phyloP scores from a whole-genome alignment of 2,329 filamentous ascomycete species.

The Botrytis cinerea region DNA sequence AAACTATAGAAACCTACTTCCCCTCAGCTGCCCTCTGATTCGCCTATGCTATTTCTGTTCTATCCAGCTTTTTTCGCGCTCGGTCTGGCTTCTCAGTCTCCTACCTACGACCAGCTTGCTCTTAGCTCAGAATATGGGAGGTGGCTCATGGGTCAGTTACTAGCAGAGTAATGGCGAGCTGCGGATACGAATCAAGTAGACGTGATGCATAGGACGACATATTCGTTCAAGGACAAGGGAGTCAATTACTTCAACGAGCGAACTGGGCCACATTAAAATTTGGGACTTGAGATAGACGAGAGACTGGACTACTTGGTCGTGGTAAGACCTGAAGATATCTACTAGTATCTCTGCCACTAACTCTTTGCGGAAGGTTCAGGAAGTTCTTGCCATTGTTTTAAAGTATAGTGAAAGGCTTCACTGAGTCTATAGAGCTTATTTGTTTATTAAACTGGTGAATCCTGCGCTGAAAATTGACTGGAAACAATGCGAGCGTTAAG shows the following conservation, averaged over 20 bases:
- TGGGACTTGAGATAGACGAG: neutral
- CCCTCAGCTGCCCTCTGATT: too few relatives aligned
- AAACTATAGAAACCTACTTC: too few relatives aligned
- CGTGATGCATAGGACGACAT: neutral
- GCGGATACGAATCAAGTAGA: neutral
- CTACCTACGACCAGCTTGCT: too few relatives aligned
- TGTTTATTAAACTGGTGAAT: too few relatives aligned
- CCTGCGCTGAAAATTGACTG: neutral
- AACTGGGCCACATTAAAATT: neutral
- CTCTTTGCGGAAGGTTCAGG: neutral
- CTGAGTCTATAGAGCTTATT: too few relatives aligned
- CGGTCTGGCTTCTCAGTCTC: too few relatives aligned
- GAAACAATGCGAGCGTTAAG: neutral
- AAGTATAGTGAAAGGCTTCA: neutral
- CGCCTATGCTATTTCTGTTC: too few relatives aligned
- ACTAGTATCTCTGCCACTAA: neutral
- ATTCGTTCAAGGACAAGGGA: neutral
- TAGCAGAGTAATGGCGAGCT: neutral
- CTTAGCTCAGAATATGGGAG: neutral
- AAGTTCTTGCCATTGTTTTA: neutral
- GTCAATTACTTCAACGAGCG: accelerated
- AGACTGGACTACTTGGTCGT: neutral
- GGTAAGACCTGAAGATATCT: neutral
- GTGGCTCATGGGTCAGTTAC: neutral
- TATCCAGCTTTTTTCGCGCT: too few relatives aligned